phyloP scores from a whole-genome alignment of 768 basidiomycete species.

The Suillus lakei region DNA sequence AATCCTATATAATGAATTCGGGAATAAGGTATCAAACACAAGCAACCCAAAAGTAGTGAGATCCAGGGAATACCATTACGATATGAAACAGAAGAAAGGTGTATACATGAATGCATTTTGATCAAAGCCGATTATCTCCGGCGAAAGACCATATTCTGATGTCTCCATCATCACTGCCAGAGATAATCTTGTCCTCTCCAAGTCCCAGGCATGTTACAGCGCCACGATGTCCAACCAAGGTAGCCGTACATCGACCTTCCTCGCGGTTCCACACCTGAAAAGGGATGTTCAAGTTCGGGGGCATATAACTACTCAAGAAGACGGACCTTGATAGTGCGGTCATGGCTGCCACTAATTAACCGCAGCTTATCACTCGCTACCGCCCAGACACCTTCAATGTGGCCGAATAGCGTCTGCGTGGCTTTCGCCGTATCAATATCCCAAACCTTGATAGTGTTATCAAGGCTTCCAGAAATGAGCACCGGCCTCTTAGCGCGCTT shows the following conservation, averaged over 20 bases:
- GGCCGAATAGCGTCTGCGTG: conserved; percentile 87
- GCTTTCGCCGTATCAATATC: conserved; percentile 87
- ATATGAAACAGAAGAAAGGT: not conserved
- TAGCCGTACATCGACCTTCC: conserved; percentile 83
- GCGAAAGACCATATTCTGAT: conserved; percentile 84
- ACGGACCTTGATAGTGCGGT: conserved; percentile 93
- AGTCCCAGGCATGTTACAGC: conserved; percentile 91
- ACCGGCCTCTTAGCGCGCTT: conserved; percentile 58
- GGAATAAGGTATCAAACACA: not conserved
- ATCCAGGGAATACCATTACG: conserved; percentile 3
- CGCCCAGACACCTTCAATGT: conserved; percentile 98
- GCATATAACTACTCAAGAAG: conserved; percentile 7
- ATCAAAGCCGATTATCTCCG: conserved; percentile 23
- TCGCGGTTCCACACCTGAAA: conserved; percentile 91
- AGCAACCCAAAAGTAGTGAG: not conserved
- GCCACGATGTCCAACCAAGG: conserved; percentile 91
- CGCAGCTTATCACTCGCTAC: conserved; percentile 92
- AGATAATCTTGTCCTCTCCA: conserved; percentile 94
- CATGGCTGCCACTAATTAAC: conserved; percentile 92
- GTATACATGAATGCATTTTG: not conserved
- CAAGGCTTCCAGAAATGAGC: conserved; percentile 87
- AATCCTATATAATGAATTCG: not conserved
- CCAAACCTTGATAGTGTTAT: conserved; percentile 97
- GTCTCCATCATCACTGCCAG: conserved; percentile 93
- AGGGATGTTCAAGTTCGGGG: not conserved